These are phyloP conservation scores for Zopfia rhizophila DNA, from an alignment of 2,329 filamentous ascomycete species.

Conservation along the genomic window DNA sequence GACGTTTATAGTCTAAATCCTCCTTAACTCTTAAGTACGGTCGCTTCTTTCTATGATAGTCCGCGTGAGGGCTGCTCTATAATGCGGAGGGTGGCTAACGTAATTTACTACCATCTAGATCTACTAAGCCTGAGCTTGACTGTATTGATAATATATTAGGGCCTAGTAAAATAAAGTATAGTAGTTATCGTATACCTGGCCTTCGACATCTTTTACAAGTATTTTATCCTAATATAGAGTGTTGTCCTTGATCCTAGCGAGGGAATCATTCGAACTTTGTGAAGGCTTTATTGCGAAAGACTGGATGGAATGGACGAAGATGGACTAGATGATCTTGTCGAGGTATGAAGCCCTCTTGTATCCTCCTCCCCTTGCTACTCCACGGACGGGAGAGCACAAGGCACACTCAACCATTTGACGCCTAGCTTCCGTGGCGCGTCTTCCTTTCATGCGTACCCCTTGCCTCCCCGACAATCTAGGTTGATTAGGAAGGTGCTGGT, in stretches of 20 bases:
- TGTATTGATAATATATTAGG: constrained; percentile 6
- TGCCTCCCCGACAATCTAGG: neutral
- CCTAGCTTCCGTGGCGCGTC: neutral
- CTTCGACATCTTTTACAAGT: constrained; percentile 1
- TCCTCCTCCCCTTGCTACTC: constrained; percentile 4
- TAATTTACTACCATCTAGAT: neutral
- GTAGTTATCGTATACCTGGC: constrained; percentile 1
- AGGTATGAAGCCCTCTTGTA: too few species aligned
- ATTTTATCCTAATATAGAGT: constrained; percentile 6
- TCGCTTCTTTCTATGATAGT: constrained; percentile 3
- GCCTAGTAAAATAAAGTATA: constrained; percentile 5
- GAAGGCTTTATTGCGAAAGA: too few species aligned
- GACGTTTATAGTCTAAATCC: constrained; percentile 4
- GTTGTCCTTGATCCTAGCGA: constrained; percentile 2
- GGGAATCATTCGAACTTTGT: constrained; percentile 8
- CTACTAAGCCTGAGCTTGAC: too few species aligned
- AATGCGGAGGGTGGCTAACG: neutral
- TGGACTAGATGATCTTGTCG: too few species aligned
- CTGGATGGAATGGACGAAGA: too few species aligned
- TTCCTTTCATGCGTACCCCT: constrained; percentile 7
- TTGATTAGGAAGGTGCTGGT: constrained; percentile 2
- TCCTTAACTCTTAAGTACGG: constrained; percentile 1
- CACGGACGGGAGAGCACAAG: constrained; percentile 4
- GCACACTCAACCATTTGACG: neutral
- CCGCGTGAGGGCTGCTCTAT: neutral